Base-by-base conservation (phyloP, 148 eudicot species). In the Fallopia convolvulus region DNA sequence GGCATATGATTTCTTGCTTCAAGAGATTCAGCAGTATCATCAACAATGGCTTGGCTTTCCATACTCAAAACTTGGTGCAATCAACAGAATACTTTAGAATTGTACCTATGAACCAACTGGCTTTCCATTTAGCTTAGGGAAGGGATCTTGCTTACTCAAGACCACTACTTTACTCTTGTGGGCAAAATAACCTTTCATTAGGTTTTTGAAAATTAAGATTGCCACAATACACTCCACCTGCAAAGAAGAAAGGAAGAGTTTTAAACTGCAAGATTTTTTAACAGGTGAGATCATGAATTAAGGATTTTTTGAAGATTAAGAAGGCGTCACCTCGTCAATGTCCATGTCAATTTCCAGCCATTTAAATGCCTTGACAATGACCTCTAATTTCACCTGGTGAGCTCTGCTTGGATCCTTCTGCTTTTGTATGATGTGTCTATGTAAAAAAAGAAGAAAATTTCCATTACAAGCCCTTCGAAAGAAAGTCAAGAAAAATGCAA, bases 301-400 rank as follows among this genome's bases (percentile, higher is more conserved):
- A 58, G 30, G 9, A 30, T 63, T 26, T 26, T 68, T 8, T 1
- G 36, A 77, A 72, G 74, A 40, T 41, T 20, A 39, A 49, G 63
- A 72, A 70, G 40, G 77, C 79, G 30, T 78, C 79, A 94, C 97
- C 99, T 95, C 99, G 63, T 95, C 99, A 61, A 92, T 80, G 83
- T 94, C 97, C 93, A 94, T 92, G 78, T 94, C 92, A 81, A 94
- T 91, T 76, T 92, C 94, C 56, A 89, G 99, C 99, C 99, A 95
- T 82, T 90, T 95, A 76, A 95, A 72, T 49, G 97, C 97, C 83
- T 84, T 95, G 55, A 87, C 97, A 75, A 95, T 88, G n/a, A 91
- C 87, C 74, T 92, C 99, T 80, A 95, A 79, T 80, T 95, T 95
- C 75, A 95, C 83, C 78, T 91, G 99, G 88, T 95, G 99, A 47